Conservation (phyloP, 2,329 filamentous ascomycete genomes). For the Ophiostoma novo-ulmi region DNA sequence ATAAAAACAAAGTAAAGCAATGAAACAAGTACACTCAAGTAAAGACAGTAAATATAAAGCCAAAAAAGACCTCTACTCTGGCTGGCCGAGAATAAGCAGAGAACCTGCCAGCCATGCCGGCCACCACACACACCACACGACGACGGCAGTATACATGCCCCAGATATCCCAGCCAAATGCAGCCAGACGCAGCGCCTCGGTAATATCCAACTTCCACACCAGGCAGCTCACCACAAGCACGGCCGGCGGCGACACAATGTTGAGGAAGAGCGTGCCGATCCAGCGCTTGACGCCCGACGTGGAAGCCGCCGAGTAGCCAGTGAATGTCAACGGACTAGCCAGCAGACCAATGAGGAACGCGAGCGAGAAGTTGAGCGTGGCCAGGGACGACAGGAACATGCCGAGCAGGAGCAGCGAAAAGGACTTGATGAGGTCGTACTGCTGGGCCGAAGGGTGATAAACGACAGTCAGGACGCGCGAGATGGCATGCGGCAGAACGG, state of each 20-base stretch:
- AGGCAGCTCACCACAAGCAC: slow-evolving; percentile 47
- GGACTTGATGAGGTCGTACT: slow-evolving; percentile 75
- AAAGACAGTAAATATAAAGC: not conserved
- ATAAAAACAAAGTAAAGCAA: not conserved
- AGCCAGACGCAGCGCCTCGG: slow-evolving; percentile 61
- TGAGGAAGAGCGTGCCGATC: slow-evolving; percentile 49
- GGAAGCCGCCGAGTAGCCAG: slow-evolving; percentile 42
- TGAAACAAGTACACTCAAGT: not conserved
- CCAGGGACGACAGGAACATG: slow-evolving; percentile 85
- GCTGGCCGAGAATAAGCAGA: slow-evolving; percentile 47
- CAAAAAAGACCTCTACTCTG: slow-evolving; percentile 9
- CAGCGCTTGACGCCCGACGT: slow-evolving; percentile 39
- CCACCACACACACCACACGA: slow-evolving; percentile 96
- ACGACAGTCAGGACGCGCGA: slow-evolving; percentile 50
- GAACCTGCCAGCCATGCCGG: slow-evolving; percentile 75
- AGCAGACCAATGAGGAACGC: slow-evolving; percentile 79
- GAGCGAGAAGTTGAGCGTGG: slow-evolving; percentile 92
- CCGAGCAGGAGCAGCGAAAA: slow-evolving; percentile 90
- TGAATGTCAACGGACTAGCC: slow-evolving; percentile 72
- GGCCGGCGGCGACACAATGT: slow-evolving; percentile 57
- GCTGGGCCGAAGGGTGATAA: slow-evolving; percentile 57
- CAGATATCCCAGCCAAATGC: slow-evolving; percentile 86
- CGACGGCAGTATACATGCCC: slow-evolving; percentile 81
- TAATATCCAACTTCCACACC: slow-evolving; percentile 41
- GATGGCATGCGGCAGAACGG: slow-evolving; percentile 52